phyloP scores from a whole-genome alignment of 2,329 filamentous ascomycete species.

The Lachnellula hyalina region DNA sequence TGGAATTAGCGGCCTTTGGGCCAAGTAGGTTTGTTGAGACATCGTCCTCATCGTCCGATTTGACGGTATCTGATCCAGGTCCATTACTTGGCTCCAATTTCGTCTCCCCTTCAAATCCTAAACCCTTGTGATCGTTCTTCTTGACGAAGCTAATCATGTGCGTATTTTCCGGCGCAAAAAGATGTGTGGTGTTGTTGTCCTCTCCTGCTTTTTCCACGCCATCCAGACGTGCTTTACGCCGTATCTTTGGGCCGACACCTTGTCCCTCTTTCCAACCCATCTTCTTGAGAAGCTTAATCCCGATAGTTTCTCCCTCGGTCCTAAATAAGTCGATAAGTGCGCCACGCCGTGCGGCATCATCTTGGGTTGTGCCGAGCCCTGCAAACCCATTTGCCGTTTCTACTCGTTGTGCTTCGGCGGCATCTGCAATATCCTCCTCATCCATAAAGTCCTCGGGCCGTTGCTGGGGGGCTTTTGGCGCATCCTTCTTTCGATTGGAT shows the following conservation, averaged over 20 bases:
- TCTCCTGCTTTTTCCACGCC: slow-evolving; percentile 39
- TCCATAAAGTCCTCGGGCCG: slow-evolving; percentile 95
- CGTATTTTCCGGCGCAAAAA: slow-evolving; percentile 83
- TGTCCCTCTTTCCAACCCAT: slow-evolving; percentile 98
- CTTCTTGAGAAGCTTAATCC: slow-evolving; percentile 73
- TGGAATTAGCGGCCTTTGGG: slow-evolving; percentile 6
- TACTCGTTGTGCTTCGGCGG: slow-evolving; percentile 69
- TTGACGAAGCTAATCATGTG: slow-evolving; percentile 59
- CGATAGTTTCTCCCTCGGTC: slow-evolving; percentile 75
- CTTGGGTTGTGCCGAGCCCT: slow-evolving; percentile 63
- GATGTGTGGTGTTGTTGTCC: slow-evolving; percentile 46
- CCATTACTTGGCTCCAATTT: slow-evolving; percentile 38
- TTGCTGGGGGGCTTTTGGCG: slow-evolving; percentile 47
- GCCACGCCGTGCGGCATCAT: slow-evolving; percentile 46
- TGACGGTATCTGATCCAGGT: slow-evolving; percentile 27
- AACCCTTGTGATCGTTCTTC: slow-evolving; percentile 64
- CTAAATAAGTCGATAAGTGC: slow-evolving; percentile 67
- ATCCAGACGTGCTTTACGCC: slow-evolving; percentile 65
- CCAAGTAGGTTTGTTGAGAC: slow-evolving; percentile 21
- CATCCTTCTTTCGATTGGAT: slow-evolving; percentile 67
- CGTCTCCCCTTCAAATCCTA: slow-evolving; percentile 60
- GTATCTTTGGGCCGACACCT: slow-evolving; percentile 83
- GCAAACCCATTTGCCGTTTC: slow-evolving; percentile 70
- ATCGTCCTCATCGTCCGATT: slow-evolving; percentile 43
- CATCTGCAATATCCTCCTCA: slow-evolving; percentile 87